These are phyloP conservation scores for Boletus patriciae DNA, from an alignment of 768 basidiomycete genomes.

Conservation along the genomic window DNA sequence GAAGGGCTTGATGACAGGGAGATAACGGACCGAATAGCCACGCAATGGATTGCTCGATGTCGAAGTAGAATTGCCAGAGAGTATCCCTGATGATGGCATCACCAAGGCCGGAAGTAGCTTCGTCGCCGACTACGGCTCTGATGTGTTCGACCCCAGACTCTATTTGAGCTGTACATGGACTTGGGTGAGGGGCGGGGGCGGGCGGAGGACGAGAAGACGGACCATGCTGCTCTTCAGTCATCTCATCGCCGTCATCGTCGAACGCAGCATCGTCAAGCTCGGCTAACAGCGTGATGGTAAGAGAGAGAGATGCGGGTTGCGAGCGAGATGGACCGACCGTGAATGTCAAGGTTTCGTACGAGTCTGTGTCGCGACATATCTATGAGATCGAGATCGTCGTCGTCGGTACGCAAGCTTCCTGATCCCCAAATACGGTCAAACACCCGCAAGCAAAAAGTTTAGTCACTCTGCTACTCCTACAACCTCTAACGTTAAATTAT, in stretches of 20 bases:
- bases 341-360: conserved; percentile 81
- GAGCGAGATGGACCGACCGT: conserved; percentile 42
- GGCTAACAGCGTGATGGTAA: conserved; percentile 44
- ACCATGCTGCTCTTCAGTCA: conserved; percentile 87
- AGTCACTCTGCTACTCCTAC: not conserved
- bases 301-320: not conserved
- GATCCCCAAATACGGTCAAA: conserved; percentile 22
- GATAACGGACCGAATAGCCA: conserved; percentile 67
- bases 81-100: conserved; percentile 75
- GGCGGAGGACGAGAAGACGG: conserved; percentile 14
- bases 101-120: conserved; percentile 62
- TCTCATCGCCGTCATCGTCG: conserved; percentile 74
- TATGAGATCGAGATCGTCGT: conserved; percentile 10
- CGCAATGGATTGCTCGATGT: conserved; percentile 71
- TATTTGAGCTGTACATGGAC: conserved; percentile 56
- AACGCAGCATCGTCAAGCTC: conserved; percentile 83
- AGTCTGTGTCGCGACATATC: conserved; percentile 87
- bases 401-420: not conserved
- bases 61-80: conserved; percentile 88
- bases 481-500: conserved; percentile 26
- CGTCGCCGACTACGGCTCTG: conserved; percentile 63
- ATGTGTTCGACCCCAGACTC: conserved; percentile 69
- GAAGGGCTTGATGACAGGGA: not conserved
- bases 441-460: not conserved
- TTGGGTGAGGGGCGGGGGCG: conserved; percentile 7